Percentiles rank a stretch among this genome's conserved stretches.
These are phyloP conservation scores for Trifolium fragiferum DNA, from an alignment of 306 rosid genomes.

Conservation along the genomic window DNA sequence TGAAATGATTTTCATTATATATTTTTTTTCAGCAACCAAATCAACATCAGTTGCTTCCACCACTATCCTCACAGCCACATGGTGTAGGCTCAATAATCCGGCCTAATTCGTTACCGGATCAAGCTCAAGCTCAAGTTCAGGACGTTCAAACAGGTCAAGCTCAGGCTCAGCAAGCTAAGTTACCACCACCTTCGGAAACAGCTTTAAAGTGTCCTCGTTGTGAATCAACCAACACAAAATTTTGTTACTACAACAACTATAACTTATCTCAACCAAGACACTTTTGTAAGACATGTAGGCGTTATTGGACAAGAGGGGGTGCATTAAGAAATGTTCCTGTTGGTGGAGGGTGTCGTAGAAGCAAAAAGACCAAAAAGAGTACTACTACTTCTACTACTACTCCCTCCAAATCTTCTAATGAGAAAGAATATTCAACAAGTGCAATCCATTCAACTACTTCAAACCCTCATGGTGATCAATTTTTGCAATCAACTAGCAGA, in stretches of 20 bases:
- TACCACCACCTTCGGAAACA: conserved; percentile 64
- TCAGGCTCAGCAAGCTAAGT: conserved; percentile 66
- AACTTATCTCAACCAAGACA: conserved; percentile 89
- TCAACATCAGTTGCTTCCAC: conserved; percentile 55
- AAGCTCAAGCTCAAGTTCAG: neutral
- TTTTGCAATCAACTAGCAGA: conserved; percentile 46
- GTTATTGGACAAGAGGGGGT: conserved; percentile 95
- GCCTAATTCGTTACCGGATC: neutral
- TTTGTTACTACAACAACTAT: conserved; percentile 90
- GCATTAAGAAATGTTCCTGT: conserved; percentile 89
- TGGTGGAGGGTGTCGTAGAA: conserved; percentile 91
- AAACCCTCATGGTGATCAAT: conserved; percentile 44
- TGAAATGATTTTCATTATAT: neutral
- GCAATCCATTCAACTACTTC: conserved; percentile 9
- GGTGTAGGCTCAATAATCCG: conserved; percentile 39
- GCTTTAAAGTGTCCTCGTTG: conserved; percentile 95
- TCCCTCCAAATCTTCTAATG: conserved; percentile 68
- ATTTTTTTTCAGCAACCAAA: conserved; percentile 62
- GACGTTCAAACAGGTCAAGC: neutral
- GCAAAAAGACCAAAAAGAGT: conserved; percentile 76
- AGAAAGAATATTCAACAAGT: conserved; percentile 46
- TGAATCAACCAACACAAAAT: conserved; percentile 86
- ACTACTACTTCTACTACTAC: neutral
- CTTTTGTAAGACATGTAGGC: conserved; percentile 92
- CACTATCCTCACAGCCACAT: conserved; percentile 44